Evolutionary conservation across 176 grass and related monocot genomes (phyloP).

Genomic region (Avena insularis): DNA sequence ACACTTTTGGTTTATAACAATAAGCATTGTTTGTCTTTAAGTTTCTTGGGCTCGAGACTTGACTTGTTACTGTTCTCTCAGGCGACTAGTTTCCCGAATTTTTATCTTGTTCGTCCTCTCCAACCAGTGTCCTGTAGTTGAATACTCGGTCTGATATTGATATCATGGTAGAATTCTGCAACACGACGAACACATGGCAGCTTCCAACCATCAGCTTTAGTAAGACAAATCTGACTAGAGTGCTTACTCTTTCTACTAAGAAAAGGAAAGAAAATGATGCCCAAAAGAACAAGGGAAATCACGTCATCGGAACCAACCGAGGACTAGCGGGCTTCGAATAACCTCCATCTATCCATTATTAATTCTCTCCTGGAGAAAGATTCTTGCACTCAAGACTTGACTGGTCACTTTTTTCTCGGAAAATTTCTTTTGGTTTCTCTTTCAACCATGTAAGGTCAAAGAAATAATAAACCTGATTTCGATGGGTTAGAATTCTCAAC

Average conservation of each 20-base stretch:
- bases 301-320: not conserved
- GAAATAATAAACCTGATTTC: not conserved
- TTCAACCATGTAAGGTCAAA: not conserved
- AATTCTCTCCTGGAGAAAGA: not conserved
- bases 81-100: not conserved
- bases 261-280: not conserved
- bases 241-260: not conserved
- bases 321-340: not conserved
- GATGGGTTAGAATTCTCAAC: not conserved
- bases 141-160: not conserved
- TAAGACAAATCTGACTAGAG: not conserved
- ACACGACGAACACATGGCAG: not conserved
- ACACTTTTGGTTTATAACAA: no score
- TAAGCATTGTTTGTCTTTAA: no score
- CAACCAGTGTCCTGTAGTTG: not conserved
- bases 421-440: not conserved
- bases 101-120: not conserved
- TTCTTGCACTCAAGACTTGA: not conserved
- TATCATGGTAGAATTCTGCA: not conserved
- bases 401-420: not conserved
- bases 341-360: not conserved
- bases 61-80: not conserved
- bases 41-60: not conserved
- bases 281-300: not conserved
- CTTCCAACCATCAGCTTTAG: not conserved